Conservation (phyloP, 495 filamentous ascomycete species). For the Neurospora sp. region DNA sequence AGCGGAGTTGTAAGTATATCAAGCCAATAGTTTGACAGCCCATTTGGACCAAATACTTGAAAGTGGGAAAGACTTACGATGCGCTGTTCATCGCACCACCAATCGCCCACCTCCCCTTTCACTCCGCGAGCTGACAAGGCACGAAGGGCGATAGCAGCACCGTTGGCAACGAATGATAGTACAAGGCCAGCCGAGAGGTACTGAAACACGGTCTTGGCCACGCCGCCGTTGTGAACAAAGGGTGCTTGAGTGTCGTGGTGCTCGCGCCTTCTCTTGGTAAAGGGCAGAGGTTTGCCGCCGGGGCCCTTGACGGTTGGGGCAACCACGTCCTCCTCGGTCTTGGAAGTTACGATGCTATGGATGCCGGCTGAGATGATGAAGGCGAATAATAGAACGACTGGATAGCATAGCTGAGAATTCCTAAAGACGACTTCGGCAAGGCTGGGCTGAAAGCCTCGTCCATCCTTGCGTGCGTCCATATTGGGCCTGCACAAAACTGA, state of each 20-base stretch:
- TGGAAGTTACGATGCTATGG: conserved; percentile 34
- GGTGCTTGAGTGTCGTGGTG: conserved; percentile 20
- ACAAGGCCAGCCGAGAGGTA: conserved; percentile 59
- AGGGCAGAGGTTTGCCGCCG: conserved; percentile 71
- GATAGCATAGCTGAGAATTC: conserved; percentile 32
- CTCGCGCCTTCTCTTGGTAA: conserved; percentile 37
- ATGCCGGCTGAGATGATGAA: conserved; percentile 33
- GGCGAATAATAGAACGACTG: conserved; percentile 30
- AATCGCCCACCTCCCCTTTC: conserved; percentile 20
- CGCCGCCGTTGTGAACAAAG: conserved; percentile 37
- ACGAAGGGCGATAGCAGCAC: conserved; percentile 64
- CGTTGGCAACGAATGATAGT: conserved; percentile 64
- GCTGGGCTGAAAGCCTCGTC: conserved; percentile 11
- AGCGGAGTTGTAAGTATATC: conserved; percentile 5
- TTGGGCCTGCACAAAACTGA: conserved; percentile 10
- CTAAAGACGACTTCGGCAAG: conserved; percentile 25
- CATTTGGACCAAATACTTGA: neutral
- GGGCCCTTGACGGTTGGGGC: conserved; percentile 45
- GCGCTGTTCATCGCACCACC: conserved; percentile 84
- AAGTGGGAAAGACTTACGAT: conserved; percentile 50
- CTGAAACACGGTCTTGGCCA: conserved; percentile 61
- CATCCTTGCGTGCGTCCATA: conserved; percentile 14
- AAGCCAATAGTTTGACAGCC: neutral
- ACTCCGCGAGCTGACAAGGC: conserved; percentile 51
- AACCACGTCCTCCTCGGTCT: conserved; percentile 31